Percentiles rank a stretch among this genome's conserved stretches.
Evolutionary conservation across 306 rosid genomes (phyloP).

Genomic region (Cicer arietinum): DNA sequence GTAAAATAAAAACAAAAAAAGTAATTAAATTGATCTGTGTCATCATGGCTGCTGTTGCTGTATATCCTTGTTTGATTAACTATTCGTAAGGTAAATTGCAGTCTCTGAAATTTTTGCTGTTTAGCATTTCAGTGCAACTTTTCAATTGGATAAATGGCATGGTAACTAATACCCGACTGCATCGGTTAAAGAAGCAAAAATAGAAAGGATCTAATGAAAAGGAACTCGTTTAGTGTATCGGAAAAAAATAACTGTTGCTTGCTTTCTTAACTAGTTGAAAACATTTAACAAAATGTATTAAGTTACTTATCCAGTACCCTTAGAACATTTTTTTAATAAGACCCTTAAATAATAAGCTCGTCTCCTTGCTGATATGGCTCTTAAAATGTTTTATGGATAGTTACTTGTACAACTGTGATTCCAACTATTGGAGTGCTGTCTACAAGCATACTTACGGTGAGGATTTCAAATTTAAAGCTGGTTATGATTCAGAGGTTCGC

Average conservation of each 20-base stretch:
- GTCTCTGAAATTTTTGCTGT: too few species aligned
- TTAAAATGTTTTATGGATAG: slow-evolving; percentile 55
- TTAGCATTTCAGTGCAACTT: too few species aligned
- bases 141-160: background rate
- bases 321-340: background rate
- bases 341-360: slow-evolving; percentile 23
- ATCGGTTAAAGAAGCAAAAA: background rate
- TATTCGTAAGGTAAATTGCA: background rate
- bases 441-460: slow-evolving; percentile 86
- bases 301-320: background rate
- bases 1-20: too few species aligned
- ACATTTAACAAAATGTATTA: background rate
- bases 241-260: background rate
- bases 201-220: background rate
- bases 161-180: background rate
- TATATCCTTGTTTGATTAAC: slow-evolving; percentile 22
- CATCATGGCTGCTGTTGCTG: slow-evolving; percentile 10
- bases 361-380: slow-evolving; percentile 15
- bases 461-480: slow-evolving; percentile 94
- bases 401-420: slow-evolving; percentile 90
- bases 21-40: too few species aligned
- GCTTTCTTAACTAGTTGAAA: slow-evolving; percentile 22
- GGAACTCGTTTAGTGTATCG: background rate
- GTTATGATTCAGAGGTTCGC: slow-evolving; percentile 92
- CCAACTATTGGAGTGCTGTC: slow-evolving; percentile 90